A percentile compares a stretch with the other conserved stretches of the same genome.
Conservation (phyloP, 805 yeast species). For the Lipomyces yamanashiensis region DNA sequence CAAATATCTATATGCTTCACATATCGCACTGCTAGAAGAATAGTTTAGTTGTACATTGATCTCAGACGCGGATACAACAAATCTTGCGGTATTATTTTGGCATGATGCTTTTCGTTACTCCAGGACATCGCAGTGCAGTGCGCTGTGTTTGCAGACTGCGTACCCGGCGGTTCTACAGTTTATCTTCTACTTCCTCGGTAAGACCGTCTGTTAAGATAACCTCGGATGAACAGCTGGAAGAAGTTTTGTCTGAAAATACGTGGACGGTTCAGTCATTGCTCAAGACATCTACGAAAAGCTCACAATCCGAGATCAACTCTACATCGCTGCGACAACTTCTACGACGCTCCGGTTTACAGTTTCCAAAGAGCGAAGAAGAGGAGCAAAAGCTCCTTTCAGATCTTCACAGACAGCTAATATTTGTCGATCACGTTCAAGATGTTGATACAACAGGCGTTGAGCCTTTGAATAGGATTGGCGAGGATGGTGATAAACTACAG, state of each 20-base stretch:
- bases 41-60: too few species aligned
- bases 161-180: neutral
- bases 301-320: constrained; percentile 29
- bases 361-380: constrained; percentile 34
- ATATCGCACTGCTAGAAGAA: too few species aligned
- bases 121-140: neutral
- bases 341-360: constrained; percentile 41
- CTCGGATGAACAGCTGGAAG: constrained; percentile 19
- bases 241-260: constrained; percentile 10
- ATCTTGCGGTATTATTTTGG: too few species aligned
- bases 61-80: too few species aligned
- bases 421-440: constrained; percentile 47
- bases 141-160: neutral
- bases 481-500: constrained; percentile 19
- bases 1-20: too few species aligned
- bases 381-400: constrained; percentile 40
- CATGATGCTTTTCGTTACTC: too few species aligned
- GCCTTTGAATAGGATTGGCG: constrained; percentile 42
- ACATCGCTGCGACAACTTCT: constrained; percentile 40
- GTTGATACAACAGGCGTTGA: constrained; percentile 44
- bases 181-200: neutral
- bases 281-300: neutral
- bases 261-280: constrained; percentile 27
- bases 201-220: constrained; percentile 8
- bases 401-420: constrained; percentile 46